Evolutionary conservation across 164 flowering plant species (phyloP).

Genomic region (Buxus sempervirens): DNA sequence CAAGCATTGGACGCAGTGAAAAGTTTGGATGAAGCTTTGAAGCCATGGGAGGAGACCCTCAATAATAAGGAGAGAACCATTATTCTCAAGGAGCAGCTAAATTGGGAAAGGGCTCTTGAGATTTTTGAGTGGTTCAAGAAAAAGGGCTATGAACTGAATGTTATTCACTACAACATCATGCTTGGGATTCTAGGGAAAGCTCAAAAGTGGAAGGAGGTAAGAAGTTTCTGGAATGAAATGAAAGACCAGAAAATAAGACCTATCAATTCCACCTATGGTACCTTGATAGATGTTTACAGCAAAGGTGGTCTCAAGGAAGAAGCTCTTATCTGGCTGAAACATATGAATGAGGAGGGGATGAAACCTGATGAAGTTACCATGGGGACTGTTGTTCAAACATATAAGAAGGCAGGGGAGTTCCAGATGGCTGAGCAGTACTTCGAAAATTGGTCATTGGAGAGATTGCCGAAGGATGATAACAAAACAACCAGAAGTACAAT

Average conservation of each 20-base stretch:
- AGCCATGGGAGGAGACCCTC: conserved; percentile 69
- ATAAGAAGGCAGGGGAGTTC: conserved; percentile 77
- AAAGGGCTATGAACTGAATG: conserved; percentile 84
- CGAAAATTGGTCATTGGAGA: conserved; percentile 60
- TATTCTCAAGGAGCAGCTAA: conserved; percentile 83
- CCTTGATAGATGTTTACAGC: conserved; percentile 82
- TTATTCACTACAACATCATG: conserved; percentile 91
- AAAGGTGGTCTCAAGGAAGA: conserved; percentile 73
- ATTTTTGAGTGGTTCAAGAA: conserved; percentile 86
- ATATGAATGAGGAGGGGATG: conserved; percentile 67
- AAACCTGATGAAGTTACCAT: conserved; percentile 90
- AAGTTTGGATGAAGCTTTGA: conserved; percentile 72
- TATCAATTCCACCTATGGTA: conserved; percentile 79
- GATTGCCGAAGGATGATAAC: conserved; percentile 14
- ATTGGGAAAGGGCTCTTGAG: conserved; percentile 79
- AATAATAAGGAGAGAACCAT: conserved; percentile 79
- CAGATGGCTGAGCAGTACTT: conserved; percentile 73
- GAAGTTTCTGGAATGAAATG: conserved; percentile 75
- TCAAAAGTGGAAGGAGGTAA: conserved; percentile 50
- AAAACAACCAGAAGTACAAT: conserved; percentile 1
- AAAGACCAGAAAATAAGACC: conserved; percentile 39
- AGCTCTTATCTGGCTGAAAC: conserved; percentile 68
- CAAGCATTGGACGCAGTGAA: conserved; percentile 49
- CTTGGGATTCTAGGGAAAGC: conserved; percentile 78
- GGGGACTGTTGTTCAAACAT: conserved; percentile 76